Base-by-base conservation (phyloP, 1,139 yeast genomes). In the Taphrina betulina region DNA sequence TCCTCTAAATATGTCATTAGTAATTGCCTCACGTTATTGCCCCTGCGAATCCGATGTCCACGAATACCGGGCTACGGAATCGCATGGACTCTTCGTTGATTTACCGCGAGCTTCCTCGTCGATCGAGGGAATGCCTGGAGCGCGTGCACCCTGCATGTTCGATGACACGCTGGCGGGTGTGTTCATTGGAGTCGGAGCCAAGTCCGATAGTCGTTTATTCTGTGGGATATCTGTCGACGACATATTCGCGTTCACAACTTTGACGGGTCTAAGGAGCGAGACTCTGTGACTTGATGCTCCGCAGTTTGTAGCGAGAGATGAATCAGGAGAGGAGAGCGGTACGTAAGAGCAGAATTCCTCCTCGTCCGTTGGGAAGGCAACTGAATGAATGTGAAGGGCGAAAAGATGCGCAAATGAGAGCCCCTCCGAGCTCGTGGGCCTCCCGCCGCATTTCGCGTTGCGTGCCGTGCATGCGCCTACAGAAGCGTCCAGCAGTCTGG, bases 111-210 rank as follows among this genome's bases (percentile, higher is more conserved):
- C 76, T 65, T 82, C 89, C 71, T 89, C 96, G 62, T 74, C 75
- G 68, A 88, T 88, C 48, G 95, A 84, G 28, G 90, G 81, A 58
- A 86, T 83, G 7, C 81, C 75, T 14, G 95, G 95, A 61, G 82
- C 80, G 61, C 82, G 80, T 23, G 71, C 71, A 26, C 69, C 71
- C 7, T 78, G 82, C 70, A 81, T 89, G 51, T 92, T 84, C 61
- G 81, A 82, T 45, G 87, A 79, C 40, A 85, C 86, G 28, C 95
- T 83, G 3, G 97, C 86, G 22, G 99, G 99, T 1, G 99, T 92
- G 76, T 92, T 92, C 69, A 94, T 98, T 10, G 99, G 99, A 1
- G 99, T 92, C 51, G 99, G 98, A 3, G 98, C 98, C 28, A 89
- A 81, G 69, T 86, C 88, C 67, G 84, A 83, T 63, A 80, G 72